phyloP scores from a whole-genome alignment of 2,329 filamentous ascomycete genomes.

The Herpotrichia juniperi region DNA sequence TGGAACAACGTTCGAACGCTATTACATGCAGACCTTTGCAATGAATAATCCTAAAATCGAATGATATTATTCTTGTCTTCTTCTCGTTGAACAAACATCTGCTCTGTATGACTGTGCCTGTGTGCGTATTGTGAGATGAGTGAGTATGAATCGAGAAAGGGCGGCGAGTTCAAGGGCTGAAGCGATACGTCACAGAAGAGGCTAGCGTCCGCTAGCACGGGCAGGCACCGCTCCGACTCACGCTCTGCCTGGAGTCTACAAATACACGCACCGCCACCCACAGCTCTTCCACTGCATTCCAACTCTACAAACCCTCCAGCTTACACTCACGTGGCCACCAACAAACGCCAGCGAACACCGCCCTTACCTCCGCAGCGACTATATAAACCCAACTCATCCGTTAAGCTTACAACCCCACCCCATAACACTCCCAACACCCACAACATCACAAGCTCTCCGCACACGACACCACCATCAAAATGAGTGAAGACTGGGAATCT shows the following conservation, averaged over 20 bases:
- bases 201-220: background rate
- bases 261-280: conserved; percentile 3
- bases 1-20: background rate
- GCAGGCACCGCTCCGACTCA: conserved; percentile 1
- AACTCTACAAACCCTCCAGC: background rate
- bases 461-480: conserved; percentile 34
- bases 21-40: background rate
- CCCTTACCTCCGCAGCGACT: background rate
- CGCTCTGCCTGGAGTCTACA: conserved; percentile 1
- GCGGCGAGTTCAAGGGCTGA: background rate
- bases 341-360: background rate
- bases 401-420: background rate
- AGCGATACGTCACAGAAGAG: background rate
- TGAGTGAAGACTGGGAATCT: conserved; percentile 84
- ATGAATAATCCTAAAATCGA: background rate
- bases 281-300: background rate
- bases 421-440: background rate
- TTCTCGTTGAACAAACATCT: background rate
- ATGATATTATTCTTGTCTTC: background rate
- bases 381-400: background rate
- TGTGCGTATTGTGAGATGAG: too few species aligned
- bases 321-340: background rate
- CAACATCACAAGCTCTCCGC: background rate
- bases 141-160: background rate
- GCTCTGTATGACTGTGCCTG: background rate